These are phyloP conservation scores for Wickerhamiella pararugosa DNA, from an alignment of 1,139 yeast genomes.

Conservation along the genomic window DNA sequence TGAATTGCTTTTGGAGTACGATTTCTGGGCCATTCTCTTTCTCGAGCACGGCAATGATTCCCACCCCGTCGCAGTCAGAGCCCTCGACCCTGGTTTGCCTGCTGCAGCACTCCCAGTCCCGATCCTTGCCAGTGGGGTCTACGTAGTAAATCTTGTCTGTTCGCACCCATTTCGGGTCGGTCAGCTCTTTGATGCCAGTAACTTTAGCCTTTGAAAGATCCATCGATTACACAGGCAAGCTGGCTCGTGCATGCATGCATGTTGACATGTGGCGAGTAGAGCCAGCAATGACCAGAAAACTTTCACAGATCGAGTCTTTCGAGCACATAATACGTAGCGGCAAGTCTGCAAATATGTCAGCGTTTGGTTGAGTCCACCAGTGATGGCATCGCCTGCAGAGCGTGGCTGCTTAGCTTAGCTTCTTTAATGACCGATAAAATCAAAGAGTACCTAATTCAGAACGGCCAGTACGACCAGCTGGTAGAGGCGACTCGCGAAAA, in stretches of 20 bases:
- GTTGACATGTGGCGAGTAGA: background rate
- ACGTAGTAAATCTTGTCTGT: conserved; percentile 43
- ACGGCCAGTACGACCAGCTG: conserved; percentile 16
- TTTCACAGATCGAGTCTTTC: background rate
- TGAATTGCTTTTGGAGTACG: conserved; percentile 70
- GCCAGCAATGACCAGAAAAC: background rate
- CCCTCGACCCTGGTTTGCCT: conserved; percentile 62
- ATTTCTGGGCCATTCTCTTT: conserved; percentile 39
- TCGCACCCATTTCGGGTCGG: conserved; percentile 43
- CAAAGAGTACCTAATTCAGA: conserved; percentile 8
- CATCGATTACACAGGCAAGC: background rate
- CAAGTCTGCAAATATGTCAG: background rate
- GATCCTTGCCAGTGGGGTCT: conserved; percentile 43
- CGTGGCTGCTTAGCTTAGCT: background rate
- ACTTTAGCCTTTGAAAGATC: conserved; percentile 22
- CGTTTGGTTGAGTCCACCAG: background rate
- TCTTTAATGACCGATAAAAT: conserved; percentile 2
- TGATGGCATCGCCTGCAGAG: no score
- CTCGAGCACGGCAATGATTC: conserved; percentile 58
- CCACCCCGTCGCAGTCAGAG: conserved; percentile 58
- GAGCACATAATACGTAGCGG: background rate
- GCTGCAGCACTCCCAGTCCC: conserved; percentile 87
- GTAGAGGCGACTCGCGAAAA: conserved; percentile 36
- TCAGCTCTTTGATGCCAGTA: conserved; percentile 20
- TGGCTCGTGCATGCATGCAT: background rate